Evolutionary conservation across 345 rosid species (phyloP).

Genomic region (Cardamine resedifolia): DNA sequence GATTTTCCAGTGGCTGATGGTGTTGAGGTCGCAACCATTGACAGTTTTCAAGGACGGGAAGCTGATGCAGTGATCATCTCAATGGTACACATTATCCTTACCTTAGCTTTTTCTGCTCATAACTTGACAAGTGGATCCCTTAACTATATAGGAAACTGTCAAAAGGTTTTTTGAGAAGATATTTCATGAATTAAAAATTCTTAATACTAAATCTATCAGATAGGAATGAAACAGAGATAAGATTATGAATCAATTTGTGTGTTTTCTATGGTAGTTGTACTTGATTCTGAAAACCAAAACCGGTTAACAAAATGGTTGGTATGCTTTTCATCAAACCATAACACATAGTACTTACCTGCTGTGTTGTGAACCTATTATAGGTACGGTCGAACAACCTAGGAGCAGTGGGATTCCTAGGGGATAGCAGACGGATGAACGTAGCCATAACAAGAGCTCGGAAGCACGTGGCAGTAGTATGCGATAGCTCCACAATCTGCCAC

Average conservation of each 20-base stretch:
- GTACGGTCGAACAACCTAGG: slow-evolving; percentile 84
- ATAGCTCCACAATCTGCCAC: slow-evolving; percentile 92
- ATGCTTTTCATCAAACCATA: background rate
- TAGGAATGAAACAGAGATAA: background rate
- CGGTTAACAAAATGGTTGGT: background rate
- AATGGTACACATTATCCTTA: slow-evolving; percentile 55
- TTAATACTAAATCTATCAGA: background rate
- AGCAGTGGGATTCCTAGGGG: slow-evolving; percentile 94
- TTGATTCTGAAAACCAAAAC: background rate
- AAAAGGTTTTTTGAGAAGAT: background rate
- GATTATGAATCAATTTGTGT: background rate
- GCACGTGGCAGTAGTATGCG: slow-evolving; percentile 90
- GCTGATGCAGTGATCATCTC: slow-evolving; percentile 97
- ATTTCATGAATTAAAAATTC: background rate
- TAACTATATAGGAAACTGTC: background rate
- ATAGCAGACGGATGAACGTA: slow-evolving; percentile 87
- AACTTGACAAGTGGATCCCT: background rate
- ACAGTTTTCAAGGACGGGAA: slow-evolving; percentile 95
- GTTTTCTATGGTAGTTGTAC: background rate
- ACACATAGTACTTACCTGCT: background rate
- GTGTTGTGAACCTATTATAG: slow-evolving; percentile 34
- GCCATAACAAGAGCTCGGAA: slow-evolving; percentile 88
- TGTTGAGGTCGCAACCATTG: slow-evolving; percentile 91
- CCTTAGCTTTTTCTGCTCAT: slow-evolving; percentile 5
- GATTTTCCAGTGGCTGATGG: slow-evolving; percentile 79